Conservation (phyloP, 371 early-diverging fungal species). For the Dichotomocladium elegans region DNA sequence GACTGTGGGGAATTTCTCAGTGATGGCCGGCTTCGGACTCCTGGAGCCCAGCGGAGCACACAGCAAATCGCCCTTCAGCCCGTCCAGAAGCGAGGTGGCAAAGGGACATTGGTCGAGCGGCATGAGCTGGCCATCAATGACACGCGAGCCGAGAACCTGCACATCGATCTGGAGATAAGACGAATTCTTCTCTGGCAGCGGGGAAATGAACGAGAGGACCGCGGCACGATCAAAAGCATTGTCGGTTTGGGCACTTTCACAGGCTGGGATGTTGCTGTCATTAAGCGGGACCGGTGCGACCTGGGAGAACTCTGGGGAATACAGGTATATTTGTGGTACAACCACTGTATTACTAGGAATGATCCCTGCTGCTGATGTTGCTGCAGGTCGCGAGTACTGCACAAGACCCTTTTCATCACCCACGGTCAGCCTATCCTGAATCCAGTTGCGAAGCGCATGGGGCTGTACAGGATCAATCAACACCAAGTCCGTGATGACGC, state of each 20-base stretch:
- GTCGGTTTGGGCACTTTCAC: too few species aligned
- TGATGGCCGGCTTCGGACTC: not conserved
- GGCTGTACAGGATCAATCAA: constrained; percentile 37
- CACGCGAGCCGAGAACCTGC: constrained; percentile 35
- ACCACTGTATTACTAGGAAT: too few species aligned
- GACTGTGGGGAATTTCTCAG: not conserved
- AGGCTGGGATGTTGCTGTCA: not conserved
- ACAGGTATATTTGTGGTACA: constrained; percentile 32
- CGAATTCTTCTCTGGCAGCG: constrained; percentile 6
- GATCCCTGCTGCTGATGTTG: not conserved
- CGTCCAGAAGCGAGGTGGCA: constrained; percentile 12
- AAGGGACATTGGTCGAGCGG: constrained; percentile 22
- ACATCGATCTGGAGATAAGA: constrained; percentile 39
- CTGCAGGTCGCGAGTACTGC: constrained; percentile 9
- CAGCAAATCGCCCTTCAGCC: constrained; percentile 13
- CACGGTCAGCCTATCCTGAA: constrained; percentile 19
- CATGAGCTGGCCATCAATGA: constrained; percentile 28
- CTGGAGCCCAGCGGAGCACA: not conserved
- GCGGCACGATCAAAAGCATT: not conserved
- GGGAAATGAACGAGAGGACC: constrained; percentile 29
- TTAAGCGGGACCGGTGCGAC: constrained; percentile 18
- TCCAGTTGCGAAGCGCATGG: constrained; percentile 33
- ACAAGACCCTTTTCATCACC: constrained; percentile 13
- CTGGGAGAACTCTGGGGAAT: constrained; percentile 36
- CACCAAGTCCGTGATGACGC: constrained; percentile 27